Conservation (phyloP, 164 flowering plant species). For the Annona cherimola region DNA sequence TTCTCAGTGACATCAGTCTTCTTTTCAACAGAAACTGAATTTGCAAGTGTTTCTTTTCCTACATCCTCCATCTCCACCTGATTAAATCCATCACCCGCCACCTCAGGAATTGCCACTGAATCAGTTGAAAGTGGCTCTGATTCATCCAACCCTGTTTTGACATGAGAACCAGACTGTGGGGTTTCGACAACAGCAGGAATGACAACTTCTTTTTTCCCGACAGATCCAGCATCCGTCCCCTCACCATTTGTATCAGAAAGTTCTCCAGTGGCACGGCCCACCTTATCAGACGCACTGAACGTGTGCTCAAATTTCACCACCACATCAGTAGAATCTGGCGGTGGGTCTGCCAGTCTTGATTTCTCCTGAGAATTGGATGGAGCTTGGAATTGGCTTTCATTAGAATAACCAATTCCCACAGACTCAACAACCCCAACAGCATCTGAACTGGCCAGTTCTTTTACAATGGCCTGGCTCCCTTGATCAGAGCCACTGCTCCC, state of each 20-base stretch:
- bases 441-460: constrained; percentile 13
- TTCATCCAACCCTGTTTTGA: constrained; percentile 13
- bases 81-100: not conserved
- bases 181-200: not conserved
- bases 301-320: no score
- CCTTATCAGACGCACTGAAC: no score
- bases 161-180: not conserved
- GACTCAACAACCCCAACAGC: constrained; percentile 4
- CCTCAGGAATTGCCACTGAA: not conserved
- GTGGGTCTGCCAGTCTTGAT: no score
- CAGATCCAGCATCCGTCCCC: constrained; percentile 12
- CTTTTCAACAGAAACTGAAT: constrained; percentile 10
- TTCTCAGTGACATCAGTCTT: constrained; percentile 10
- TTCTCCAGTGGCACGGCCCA: constrained; percentile 7
- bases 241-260: constrained; percentile 7
- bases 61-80: not conserved
- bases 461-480: not conserved
- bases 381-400: no score
- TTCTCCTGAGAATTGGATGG: no score
- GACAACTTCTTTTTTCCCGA: not conserved
- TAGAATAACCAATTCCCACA: no score
- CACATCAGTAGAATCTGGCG: no score
- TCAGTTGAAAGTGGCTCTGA: not conserved
- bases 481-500: not conserved
- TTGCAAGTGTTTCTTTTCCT: constrained; percentile 12